Evolutionary conservation across 1,139 yeast species (phyloP).

Genomic region (Pichia cactophila): DNA sequence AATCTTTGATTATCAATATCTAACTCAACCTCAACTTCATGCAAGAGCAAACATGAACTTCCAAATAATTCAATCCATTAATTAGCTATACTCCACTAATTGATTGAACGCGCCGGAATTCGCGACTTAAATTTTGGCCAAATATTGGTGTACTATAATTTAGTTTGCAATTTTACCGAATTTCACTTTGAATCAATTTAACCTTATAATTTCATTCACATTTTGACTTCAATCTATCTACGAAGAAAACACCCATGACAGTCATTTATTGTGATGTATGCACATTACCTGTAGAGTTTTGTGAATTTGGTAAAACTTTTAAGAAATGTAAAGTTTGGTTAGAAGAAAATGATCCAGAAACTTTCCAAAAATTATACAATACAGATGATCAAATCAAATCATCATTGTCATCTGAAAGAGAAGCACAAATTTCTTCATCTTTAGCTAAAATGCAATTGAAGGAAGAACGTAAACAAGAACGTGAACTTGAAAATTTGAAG

Average conservation of each 20-base stretch:
- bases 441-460: conserved; percentile 79
- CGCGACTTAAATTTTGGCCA: too few relatives aligned
- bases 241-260: background rate
- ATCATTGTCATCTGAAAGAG: conserved; percentile 63
- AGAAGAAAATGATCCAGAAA: conserved; percentile 45
- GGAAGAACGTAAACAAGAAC: conserved; percentile 81
- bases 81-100: too few relatives aligned
- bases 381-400: conserved; percentile 40
- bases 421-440: conserved; percentile 74
- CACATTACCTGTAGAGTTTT: conserved; percentile 83
- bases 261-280: conserved; percentile 72
- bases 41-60: too few relatives aligned
- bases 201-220: too few relatives aligned
- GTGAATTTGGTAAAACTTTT: conserved; percentile 83
- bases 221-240: too few relatives aligned
- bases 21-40: background rate
- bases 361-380: conserved; percentile 55
- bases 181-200: too few relatives aligned
- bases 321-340: conserved; percentile 86
- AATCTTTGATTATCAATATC: background rate
- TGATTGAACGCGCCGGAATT: too few relatives aligned
- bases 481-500: conserved; percentile 73
- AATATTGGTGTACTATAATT: too few relatives aligned
- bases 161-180: too few relatives aligned
- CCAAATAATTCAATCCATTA: too few relatives aligned